Base-by-base conservation (phyloP, 148 eudicot species). In the Rhododendron griersonianum region DNA sequence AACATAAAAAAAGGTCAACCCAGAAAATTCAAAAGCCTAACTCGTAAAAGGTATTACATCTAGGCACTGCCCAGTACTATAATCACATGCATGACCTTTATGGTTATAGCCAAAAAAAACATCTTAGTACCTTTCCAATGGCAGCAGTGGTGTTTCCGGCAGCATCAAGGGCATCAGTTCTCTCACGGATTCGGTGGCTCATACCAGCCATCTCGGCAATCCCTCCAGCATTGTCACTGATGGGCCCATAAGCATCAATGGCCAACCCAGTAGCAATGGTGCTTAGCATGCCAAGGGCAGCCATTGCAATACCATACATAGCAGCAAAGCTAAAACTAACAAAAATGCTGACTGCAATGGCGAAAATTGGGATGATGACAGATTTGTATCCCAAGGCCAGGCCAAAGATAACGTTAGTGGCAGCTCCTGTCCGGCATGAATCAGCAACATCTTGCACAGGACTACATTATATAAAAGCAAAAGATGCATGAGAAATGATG, bases 371-470 rank as follows among this genome's bases (percentile, higher is more conserved):
- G 84, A 91, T 90, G 69, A 92, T 92, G 23, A 90, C 91, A 1
- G 95, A 93, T 89, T 93, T 92, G 89, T 93, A 93, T 84, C 94
- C 94, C 90, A 93, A 86, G 9, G 95, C 95, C 81, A 93, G 91
- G 88, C 95, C 95, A 85, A 93, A 93, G 28, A 93, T 93, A 50
- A 93, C 96, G 83, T 93, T 93, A 67, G 96, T 93, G 14, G 96
- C 96, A 82, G 96, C 96, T 83, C 96, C 96, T 53, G 96, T 93
- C 37, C 92, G 90, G 93, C 96, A 93, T 67, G 96, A 92, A 89
- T 93, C 94, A 85, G 96, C 96, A 81, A 93, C 96, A 89, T 93
- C 96, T 89, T 91, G 94, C 87, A 93, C 96, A 19, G 95, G 95
- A 83, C 95, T 93, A 25, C 33, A 30, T 65, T 76, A 84, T 9